Conservation (phyloP, 2,329 filamentous ascomycete genomes). For the Xylariaceae sp. region DNA sequence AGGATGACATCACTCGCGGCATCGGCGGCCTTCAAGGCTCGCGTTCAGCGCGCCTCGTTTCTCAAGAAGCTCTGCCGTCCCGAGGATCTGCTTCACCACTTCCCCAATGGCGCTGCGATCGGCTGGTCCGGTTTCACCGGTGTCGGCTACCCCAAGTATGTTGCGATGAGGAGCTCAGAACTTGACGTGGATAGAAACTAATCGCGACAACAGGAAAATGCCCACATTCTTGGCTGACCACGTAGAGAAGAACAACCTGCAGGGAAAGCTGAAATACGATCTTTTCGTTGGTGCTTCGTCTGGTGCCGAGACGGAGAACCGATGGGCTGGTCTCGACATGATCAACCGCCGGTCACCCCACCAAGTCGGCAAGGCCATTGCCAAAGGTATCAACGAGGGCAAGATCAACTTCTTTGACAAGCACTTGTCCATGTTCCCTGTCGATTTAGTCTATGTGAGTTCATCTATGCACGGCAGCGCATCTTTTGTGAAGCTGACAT, state of each 20-base stretch:
- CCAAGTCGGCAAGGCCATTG: constrained; percentile 85
- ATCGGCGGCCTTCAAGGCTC: constrained; percentile 69
- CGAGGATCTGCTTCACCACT: constrained; percentile 73
- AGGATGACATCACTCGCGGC: constrained; percentile 50
- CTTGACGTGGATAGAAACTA: not conserved
- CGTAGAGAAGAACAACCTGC: constrained; percentile 78
- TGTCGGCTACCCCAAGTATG: constrained; percentile 81
- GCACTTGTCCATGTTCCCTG: constrained; percentile 87
- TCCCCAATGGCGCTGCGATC: constrained; percentile 80
- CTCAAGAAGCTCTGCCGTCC: constrained; percentile 74
- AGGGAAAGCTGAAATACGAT: constrained; percentile 79
- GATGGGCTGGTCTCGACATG: constrained; percentile 87
- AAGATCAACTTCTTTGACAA: constrained; percentile 92
- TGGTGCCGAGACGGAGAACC: constrained; percentile 83
- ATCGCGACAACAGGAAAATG: constrained; percentile 57
- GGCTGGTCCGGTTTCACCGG: constrained; percentile 91
- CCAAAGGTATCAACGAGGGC: constrained; percentile 84
- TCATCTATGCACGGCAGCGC: not conserved
- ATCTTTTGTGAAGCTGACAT: constrained; percentile 9
- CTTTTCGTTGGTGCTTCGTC: constrained; percentile 88
- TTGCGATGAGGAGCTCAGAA: constrained; percentile 15
- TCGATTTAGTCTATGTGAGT: constrained; percentile 72
- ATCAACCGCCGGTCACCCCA: constrained; percentile 80
- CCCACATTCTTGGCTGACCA: constrained; percentile 81
- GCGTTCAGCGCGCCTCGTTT: constrained; percentile 69